phyloP scores from a whole-genome alignment of 306 rosid genomes.

The Trichosanthes cucumerina region DNA sequence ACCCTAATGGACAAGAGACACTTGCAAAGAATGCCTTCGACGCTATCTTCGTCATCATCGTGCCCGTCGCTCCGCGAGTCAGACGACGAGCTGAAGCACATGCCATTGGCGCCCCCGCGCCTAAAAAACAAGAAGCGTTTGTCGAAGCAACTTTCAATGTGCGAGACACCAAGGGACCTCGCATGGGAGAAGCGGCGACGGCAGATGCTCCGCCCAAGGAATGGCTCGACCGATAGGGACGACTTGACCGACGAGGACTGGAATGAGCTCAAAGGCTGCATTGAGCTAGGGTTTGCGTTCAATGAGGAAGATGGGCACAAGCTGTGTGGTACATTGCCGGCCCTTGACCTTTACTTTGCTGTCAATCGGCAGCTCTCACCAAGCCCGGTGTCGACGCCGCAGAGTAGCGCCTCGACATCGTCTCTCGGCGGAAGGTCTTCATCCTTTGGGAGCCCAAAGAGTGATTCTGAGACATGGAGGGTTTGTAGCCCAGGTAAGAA shows the following conservation, averaged over 20 bases:
- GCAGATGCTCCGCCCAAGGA: slow-evolving; percentile 31
- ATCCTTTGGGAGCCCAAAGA: slow-evolving; percentile 31
- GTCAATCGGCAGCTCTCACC: slow-evolving; percentile 57
- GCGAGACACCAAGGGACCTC: slow-evolving; percentile 37
- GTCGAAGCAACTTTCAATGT: slow-evolving; percentile 45
- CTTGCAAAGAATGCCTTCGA: neutral
- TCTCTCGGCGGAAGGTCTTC: slow-evolving; percentile 40
- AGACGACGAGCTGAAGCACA: slow-evolving; percentile 30
- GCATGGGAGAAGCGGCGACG: slow-evolving; percentile 78
- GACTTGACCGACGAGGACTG: slow-evolving; percentile 63
- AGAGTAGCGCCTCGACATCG: slow-evolving; percentile 27
- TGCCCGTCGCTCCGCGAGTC: slow-evolving; percentile 18
- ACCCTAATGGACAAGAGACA: neutral
- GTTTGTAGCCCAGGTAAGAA: slow-evolving; percentile 67
- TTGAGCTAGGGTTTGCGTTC: slow-evolving; percentile 88
- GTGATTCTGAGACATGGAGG: slow-evolving; percentile 68
- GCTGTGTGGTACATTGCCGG: slow-evolving; percentile 70
- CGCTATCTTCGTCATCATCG: neutral
- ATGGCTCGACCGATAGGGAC: slow-evolving; percentile 14
- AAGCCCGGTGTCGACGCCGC: slow-evolving; percentile 51
- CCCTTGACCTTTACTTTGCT: slow-evolving; percentile 85
- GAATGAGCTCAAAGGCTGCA: slow-evolving; percentile 66
- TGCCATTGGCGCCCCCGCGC: slow-evolving; percentile 30
- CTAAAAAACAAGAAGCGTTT: slow-evolving; percentile 33
- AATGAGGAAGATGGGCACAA: slow-evolving; percentile 77